Base-by-base conservation (phyloP, 2,329 filamentous ascomycete genomes). In the Sporothrix humicola region DNA sequence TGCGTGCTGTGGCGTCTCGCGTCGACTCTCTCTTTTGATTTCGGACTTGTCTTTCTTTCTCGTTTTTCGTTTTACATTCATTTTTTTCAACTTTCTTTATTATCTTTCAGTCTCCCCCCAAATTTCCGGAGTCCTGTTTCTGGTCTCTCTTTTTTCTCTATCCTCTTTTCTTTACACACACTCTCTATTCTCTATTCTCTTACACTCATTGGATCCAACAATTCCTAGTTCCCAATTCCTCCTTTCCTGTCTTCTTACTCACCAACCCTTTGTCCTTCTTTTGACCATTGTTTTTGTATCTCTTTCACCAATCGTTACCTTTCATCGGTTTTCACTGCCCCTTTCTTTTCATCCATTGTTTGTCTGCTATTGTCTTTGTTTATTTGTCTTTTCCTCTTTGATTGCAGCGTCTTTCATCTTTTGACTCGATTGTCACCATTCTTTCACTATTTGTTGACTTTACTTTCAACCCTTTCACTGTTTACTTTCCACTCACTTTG, bases 81-180 rank as follows among this genome's bases (percentile, higher is more conserved):
- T 37, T 56, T 54, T 50, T 69, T 69, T 56, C 46, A 73, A 70
- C 46, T 70, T 56, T 48, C 72, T 73, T 73, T 70, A 70, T 73
- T 65, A 73, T 70, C 72, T 65, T 73, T 70, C 52, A 10, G 13
- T 59, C 44, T 48, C 46, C 72, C 65, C 23, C 50, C 8, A 5
- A 3, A 17, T 31, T 52, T 31, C 4, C 44, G 9, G 31, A 37
- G 31, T 37, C 31, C 31, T 37, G 31, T 37, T 5, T 7, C 31
- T 37, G 31, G 31, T 37, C 31, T 37, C 63, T 50, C 23, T 26
- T 68, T 17, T 12, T 48, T 44, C 61, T 68, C 26, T 20, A 50
- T 20, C 48, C 20, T 52, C 23, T n/a, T 23, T 9, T 52, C 23
- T 31, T 12, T 31, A 10, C 50, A 26, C 23, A 26, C 23, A 26